Base-by-base conservation (phyloP, 2,329 filamentous ascomycete genomes). In the Knufia fluminis region DNA sequence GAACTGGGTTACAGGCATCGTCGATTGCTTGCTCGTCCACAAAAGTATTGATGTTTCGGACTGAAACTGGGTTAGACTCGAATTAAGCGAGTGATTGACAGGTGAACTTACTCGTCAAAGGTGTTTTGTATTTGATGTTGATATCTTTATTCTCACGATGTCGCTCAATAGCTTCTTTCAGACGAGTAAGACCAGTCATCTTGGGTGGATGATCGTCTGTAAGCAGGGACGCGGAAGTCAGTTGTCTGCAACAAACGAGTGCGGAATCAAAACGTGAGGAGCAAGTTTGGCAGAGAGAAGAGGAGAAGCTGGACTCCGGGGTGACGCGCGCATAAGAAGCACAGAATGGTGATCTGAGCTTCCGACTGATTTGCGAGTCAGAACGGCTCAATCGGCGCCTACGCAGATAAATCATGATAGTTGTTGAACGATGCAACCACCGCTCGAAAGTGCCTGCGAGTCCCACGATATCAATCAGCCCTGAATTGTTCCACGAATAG, bases 1-100 rank as follows among this genome's bases (percentile, higher is more conserved):
- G 69, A 85, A 85, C 14, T 76, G 67, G 26, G 80, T 83, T 61
- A 76, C 73, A 56, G 82, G 81, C 82, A 85, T 85, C 58, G 51
- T 58, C 51, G 42, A 59, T 57, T 45, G 52, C 54, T 57, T 60
- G 58, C 38, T 57, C 55, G 57, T 60, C 58, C 43, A 54, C 52
- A 32, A 60, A 59, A 16, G 55, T 59, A 36, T 53, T 58, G 23
- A 60, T 53, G 54, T 60, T 60, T 38, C 58, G 57, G 16, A 56
- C 57, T 59, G 26, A n/a, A 45, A 8, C 14, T 19, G 12, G 16
- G 17, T 31, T 23, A 26, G 19, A 23, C 20, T 20, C 16, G 24
- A 23, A 16, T 14, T 22, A 41, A 20, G 17, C 12, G 31, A 20
- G 32, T 17, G 23, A 10, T 8, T 17, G n/a, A 9, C 12, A 8